These are phyloP conservation scores for Aechmea fasciata DNA, from an alignment of 176 grass and related monocot genomes.

Conservation along the genomic window DNA sequence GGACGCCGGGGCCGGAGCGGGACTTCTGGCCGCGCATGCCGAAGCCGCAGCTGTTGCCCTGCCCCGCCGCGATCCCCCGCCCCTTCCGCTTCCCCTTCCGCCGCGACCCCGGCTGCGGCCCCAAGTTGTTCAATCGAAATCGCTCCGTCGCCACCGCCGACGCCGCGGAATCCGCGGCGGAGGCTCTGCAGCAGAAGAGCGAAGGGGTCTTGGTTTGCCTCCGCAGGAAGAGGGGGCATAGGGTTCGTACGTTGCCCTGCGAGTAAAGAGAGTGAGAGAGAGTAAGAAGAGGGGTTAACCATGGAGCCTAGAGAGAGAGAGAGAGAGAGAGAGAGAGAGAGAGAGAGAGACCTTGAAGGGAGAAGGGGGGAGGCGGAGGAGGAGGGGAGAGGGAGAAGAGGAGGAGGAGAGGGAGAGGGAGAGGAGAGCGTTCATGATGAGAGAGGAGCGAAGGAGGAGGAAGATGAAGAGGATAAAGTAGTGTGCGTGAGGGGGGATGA, in stretches of 20 bases:
- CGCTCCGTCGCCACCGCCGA: slow-evolving; percentile 20
- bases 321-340: slow-evolving; percentile 4
- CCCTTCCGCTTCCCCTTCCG: slow-evolving; percentile 67
- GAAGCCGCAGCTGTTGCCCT: slow-evolving; percentile 90
- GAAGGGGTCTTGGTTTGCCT: slow-evolving; percentile 20
- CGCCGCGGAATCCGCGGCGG: slow-evolving; percentile 15
- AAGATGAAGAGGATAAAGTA: background rate
- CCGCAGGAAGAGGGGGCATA: background rate
- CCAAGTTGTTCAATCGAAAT: slow-evolving; percentile 75
- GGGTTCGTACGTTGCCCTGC: slow-evolving; percentile 13
- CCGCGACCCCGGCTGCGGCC: slow-evolving; percentile 66
- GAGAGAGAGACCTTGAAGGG: slow-evolving; percentile 26
- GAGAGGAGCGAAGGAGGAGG: background rate
- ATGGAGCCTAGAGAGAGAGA: slow-evolving; percentile 2
- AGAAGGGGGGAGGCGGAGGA: slow-evolving; percentile 16
- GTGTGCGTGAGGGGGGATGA: too few species aligned
- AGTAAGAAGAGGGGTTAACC: background rate
- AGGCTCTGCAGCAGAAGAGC: slow-evolving; percentile 23
- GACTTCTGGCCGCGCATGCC: slow-evolving; percentile 97
- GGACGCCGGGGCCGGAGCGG: slow-evolving; percentile 70
- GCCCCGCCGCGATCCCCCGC: slow-evolving; percentile 76
- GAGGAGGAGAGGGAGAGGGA: slow-evolving; percentile 28
- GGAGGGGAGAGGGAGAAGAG: slow-evolving; percentile 24
- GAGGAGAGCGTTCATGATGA: slow-evolving; percentile 43
- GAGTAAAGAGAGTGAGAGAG: background rate